These are phyloP conservation scores for Oryza glaberrima DNA, from an alignment of 176 grass and related monocot species.

Conservation along the genomic window DNA sequence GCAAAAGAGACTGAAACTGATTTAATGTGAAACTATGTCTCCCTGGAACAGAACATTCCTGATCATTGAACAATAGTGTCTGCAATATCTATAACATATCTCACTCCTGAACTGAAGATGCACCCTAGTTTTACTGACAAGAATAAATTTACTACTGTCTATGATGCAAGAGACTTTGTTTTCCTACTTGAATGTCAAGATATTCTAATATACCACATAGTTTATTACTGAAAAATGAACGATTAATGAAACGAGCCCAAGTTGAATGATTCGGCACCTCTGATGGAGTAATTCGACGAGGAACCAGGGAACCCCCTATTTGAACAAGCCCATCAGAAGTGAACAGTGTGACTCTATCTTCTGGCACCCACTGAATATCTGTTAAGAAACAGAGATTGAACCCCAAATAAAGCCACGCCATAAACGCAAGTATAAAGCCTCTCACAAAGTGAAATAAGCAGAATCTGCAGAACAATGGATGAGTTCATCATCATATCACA, in stretches of 20 bases:
- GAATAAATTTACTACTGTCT: neutral
- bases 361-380: constrained; percentile 86
- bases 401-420: neutral
- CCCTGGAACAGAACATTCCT: neutral
- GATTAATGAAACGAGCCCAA: neutral
- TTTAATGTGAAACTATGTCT: neutral
- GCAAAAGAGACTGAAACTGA: neutral
- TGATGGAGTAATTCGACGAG: constrained; percentile 54
- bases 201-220: neutral
- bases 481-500: neutral
- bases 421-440: neutral
- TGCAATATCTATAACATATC: neutral
- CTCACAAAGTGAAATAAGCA: neutral
- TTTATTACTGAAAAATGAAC: neutral
- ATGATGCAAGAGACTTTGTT: neutral
- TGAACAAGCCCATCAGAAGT: constrained; percentile 92
- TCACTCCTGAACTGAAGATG: neutral
- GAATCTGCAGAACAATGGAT: neutral
- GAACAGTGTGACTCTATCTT: constrained; percentile 86
- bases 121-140: neutral
- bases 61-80: neutral
- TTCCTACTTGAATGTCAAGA: neutral
- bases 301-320: constrained; percentile 81
- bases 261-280: constrained; percentile 49
- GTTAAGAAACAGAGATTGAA: constrained; percentile 30